A percentile compares a stretch with the other conserved stretches of the same genome.
Conservation (phyloP, 306 rosid species). For the Ceratonia siliqua region DNA sequence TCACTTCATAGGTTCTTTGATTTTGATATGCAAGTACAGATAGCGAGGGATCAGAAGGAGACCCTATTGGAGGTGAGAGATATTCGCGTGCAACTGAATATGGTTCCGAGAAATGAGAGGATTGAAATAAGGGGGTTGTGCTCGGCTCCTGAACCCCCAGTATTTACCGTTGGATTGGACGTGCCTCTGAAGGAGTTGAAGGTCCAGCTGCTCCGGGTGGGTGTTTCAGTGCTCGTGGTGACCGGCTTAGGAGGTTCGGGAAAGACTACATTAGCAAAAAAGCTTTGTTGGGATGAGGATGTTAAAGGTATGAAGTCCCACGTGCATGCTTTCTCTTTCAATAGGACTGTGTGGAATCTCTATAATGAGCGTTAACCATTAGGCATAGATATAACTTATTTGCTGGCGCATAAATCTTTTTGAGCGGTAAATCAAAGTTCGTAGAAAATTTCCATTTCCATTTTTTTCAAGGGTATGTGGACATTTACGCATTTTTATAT, state of each 20-base stretch:
- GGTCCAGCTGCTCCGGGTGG: conserved; percentile 38
- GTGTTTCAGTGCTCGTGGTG: conserved; percentile 36
- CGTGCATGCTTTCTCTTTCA: background rate
- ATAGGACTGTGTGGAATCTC: too few relatives aligned
- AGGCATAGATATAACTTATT: background rate
- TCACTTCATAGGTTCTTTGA: conserved; percentile 17
- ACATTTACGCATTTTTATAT: background rate
- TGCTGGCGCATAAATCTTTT: background rate
- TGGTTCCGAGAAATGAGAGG: background rate
- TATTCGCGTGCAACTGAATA: background rate
- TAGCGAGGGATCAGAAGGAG: conserved; percentile 23
- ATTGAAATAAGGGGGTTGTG: conserved; percentile 28
- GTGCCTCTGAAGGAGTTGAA: conserved; percentile 49
- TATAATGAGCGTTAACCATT: too few relatives aligned
- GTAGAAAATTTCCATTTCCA: too few relatives aligned
- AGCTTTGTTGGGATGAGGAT: conserved; percentile 48
- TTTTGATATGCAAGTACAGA: conserved; percentile 27
- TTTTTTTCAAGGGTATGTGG: too few relatives aligned
- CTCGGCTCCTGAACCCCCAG: conserved; percentile 41
- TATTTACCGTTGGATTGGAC: conserved; percentile 52
- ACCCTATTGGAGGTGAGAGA: background rate
- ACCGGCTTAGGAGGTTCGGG: conserved; percentile 59
- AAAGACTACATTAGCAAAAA: conserved; percentile 53
- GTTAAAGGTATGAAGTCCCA: conserved; percentile 41
- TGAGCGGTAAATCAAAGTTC: background rate